A percentile compares a stretch with the other conserved stretches of the same genome.
These are phyloP conservation scores for Fusarium odoratissimum DNA, from an alignment of 2,329 filamentous ascomycete species.

Conservation along the genomic window DNA sequence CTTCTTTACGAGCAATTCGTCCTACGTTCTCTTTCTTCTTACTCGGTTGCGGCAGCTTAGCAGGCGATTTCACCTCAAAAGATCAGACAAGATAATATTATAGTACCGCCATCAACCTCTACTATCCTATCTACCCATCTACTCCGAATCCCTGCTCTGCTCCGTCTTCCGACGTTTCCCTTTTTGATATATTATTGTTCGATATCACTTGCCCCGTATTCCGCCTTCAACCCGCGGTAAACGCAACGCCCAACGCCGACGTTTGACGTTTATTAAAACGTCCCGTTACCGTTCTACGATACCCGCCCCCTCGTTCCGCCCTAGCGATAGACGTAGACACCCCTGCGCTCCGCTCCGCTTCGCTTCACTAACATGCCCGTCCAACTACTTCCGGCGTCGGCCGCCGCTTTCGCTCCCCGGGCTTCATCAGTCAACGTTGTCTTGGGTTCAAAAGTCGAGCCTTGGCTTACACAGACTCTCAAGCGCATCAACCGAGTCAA, in stretches of 20 bases:
- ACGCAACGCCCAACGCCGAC: conserved; percentile 9
- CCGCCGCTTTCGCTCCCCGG: conserved; percentile 93
- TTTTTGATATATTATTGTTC: conserved; percentile 56
- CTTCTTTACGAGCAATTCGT: conserved; percentile 68
- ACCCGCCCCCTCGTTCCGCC: conserved; percentile 7
- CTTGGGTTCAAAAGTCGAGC: conserved; percentile 89
- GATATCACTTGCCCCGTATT: conserved; percentile 34
- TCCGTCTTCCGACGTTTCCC: conserved; percentile 65
- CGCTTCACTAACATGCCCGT: conserved; percentile 76
- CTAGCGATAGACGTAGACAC: conserved; percentile 13
- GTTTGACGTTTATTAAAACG: conserved; percentile 18
- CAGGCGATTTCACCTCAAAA: conserved; percentile 62
- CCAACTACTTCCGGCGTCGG: conserved; percentile 92
- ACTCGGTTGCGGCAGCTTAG: conserved; percentile 66
- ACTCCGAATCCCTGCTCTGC: conserved; percentile 49
- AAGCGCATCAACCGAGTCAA: conserved; percentile 98
- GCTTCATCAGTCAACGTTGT: conserved; percentile 93
- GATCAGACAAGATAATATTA: conserved; percentile 33
- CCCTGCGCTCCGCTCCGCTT: conserved; percentile 29
- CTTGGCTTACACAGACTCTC: conserved; percentile 95
- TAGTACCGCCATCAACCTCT: conserved; percentile 16
- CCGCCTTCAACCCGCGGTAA: conserved; percentile 18
- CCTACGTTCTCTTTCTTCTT: conserved; percentile 69
- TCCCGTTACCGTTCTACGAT: conserved; percentile 23
- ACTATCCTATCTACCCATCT: conserved; percentile 17